Base-by-base conservation (phyloP, 768 basidiomycete genomes). In the Boletus vermiculosoides region DNA sequence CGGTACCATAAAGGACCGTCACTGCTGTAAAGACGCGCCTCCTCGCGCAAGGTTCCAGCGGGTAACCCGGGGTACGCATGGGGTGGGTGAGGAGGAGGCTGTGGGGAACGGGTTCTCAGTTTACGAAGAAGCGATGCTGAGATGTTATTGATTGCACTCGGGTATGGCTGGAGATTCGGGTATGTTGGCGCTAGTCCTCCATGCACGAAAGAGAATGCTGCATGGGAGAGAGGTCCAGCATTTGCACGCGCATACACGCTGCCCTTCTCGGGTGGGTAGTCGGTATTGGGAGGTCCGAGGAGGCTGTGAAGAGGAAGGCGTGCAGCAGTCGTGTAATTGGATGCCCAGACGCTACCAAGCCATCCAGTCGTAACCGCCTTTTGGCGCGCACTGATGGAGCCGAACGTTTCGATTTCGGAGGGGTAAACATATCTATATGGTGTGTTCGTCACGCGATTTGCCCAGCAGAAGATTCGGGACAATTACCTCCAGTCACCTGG, bases 1-100 rank as follows among this genome's bases (percentile, higher is more conserved):
- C 97, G 82, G 70, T 94, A 97, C 97, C 97, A 98, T 45, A 95
- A 72, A 4, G 94, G 94, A 0, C 96, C 96, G 42, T 92, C 83
- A 1, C 79, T 66, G 23, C 79, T 81, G 64, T 96, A 97, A 36
- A 98, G 68, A 34, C 82, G 79, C 8, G 76, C 66, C 71, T 98
- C 94, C 56, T 85, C 86, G 0, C 62, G 62, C 0, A 88, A 88
- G 6, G 90, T 76, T 39, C 76, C 83, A 64, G 64, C 45, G 6
- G 94, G 94, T 15, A 96, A 73, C 8, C 86, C 85, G 1, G 83
- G 84, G 63, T 87, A 94, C 5, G 83, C 81, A 63, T 85, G 73
- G 0, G 90, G 94, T 7, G 94, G 94, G 67, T 92, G 86, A 0
- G 94, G 94, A 9, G 76, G 76, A 0, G 86, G 86, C 23, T 87